phyloP scores from a whole-genome alignment of 2,329 filamentous ascomycete species.

The Aspergillus tanneri region DNA sequence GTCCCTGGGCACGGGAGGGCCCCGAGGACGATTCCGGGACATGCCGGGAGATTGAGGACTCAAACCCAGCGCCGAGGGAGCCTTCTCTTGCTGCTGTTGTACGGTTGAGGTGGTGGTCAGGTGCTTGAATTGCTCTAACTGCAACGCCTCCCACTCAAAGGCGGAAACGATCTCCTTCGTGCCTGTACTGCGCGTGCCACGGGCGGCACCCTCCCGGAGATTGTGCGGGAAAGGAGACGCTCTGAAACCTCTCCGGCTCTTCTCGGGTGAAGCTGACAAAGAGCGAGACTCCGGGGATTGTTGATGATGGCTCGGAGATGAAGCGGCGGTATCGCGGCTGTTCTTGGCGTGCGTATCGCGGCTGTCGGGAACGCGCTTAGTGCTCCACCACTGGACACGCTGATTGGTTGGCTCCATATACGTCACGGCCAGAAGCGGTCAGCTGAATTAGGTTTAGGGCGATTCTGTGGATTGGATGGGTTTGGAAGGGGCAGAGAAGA shows the following conservation, averaged over 20 bases:
- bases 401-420: conserved; percentile 23
- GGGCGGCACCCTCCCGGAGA: conserved; percentile 23
- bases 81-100: conserved; percentile 1
- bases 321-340: conserved; percentile 5
- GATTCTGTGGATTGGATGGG: neutral
- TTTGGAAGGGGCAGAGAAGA: conserved; percentile 15
- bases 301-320: conserved; percentile 5
- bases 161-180: conserved; percentile 21
- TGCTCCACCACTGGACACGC: conserved; percentile 9
- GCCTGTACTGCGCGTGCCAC: conserved; percentile 25
- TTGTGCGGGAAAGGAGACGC: conserved; percentile 11
- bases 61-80: neutral
- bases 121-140: conserved; percentile 19
- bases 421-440: conserved; percentile 17
- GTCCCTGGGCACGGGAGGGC: conserved; percentile 38
- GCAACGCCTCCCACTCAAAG: conserved; percentile 30
- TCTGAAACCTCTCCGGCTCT: neutral
- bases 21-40: conserved; percentile 45
- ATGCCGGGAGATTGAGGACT: conserved; percentile 21
- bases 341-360: conserved; percentile 10
- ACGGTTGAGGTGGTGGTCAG: conserved; percentile 6
- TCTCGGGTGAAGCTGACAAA: conserved; percentile 7
- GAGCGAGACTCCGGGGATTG: conserved; percentile 2
- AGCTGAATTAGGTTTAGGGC: conserved; percentile 16
- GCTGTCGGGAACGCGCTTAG: conserved; percentile 17